Base-by-base conservation (phyloP, 2,329 filamentous ascomycete genomes). In the Pseudocercospora macadamiae region DNA sequence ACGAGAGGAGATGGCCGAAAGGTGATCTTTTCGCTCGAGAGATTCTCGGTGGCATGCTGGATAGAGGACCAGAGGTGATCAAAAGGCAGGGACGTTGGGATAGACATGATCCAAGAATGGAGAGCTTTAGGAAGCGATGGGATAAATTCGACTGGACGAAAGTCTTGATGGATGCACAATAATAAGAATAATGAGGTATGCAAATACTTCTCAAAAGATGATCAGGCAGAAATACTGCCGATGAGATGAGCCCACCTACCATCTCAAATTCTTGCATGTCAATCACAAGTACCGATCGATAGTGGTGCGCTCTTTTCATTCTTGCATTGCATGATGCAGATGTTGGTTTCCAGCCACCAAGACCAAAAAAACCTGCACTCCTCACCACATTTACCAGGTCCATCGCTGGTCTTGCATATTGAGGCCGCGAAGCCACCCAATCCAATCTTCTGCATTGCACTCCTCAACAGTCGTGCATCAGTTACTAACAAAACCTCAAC, bases 11-110 rank as follows among this genome's bases (percentile, higher is more conserved):
- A 51, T 99, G 95, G 95, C 96, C 96, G 0, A 85, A 83, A 68
- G 93, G 93, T 0, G 95, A 99, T 75, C 74, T 97, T 16, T 99
- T 99, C 73, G 95, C 95, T 2, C 81, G 95, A 55, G 95, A 97
- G 77, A 85, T 96, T 5, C 80, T 99, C 34, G 95, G 92, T 0
- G 95, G 93, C 2, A 97, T 99, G 86, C 76, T 97, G 53, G 93
- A 96, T 74, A 82, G 85, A 21, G 91, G 87, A 63, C 86, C 89
- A 2, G 88, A 96, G 66, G 80, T 96, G 12, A 88, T 96, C 65
- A 97, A 95, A 82, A 89, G 87, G 74, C 93, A 97, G 76, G 95
- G 93, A 0, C 81, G 88, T 57, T 99, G 95, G 95, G 82, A 81
- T 14, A 85, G 84, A 72, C 84, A 83, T 3, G 89, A 89, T 66